Conservation (phyloP, 2,329 filamentous ascomycete species). For the Penicillium sp. region DNA sequence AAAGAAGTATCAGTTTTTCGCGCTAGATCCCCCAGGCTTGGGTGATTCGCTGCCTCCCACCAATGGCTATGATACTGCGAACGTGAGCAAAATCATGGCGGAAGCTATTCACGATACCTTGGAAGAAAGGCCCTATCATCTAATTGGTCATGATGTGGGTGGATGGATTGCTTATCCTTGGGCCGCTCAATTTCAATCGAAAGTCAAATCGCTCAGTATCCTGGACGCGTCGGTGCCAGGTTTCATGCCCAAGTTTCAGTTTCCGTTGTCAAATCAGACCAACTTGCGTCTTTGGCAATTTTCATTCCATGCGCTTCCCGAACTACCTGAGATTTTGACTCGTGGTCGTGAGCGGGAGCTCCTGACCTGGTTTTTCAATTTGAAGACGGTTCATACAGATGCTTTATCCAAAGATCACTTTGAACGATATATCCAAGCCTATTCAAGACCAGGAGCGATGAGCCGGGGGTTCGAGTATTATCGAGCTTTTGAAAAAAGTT, state of each 20-base stretch:
- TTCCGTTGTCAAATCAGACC: constrained; percentile 16
- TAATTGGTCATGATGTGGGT: constrained; percentile 29
- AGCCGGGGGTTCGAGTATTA: constrained; percentile 28
- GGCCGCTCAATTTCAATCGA: constrained; percentile 22
- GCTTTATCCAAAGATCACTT: constrained; percentile 10
- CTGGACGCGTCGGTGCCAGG: constrained; percentile 17
- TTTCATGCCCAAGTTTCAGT: constrained; percentile 16
- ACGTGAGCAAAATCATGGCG: constrained; percentile 23
- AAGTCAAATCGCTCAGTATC: constrained; percentile 22
- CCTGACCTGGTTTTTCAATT: constrained; percentile 26
- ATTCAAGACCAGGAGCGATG: constrained; percentile 25
- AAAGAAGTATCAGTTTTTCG: constrained; percentile 21
- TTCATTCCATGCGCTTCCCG: constrained; percentile 27
- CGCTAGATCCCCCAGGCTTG: constrained; percentile 19
- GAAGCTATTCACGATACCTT: constrained; percentile 10
- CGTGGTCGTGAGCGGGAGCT: constrained; percentile 22
- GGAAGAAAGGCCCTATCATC: constrained; percentile 21
- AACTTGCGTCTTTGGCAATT: constrained; percentile 29
- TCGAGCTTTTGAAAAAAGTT: constrained; percentile 21
- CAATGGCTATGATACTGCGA: constrained; percentile 22
- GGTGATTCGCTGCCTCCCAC: constrained; percentile 21
- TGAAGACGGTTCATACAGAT: constrained; percentile 18
- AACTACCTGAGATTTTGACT: constrained; percentile 25
- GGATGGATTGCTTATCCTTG: constrained; percentile 27
- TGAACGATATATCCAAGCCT: constrained; percentile 22